These are phyloP conservation scores for Escallonia herrerae DNA, from an alignment of 129 eudicot species.

Conservation along the genomic window DNA sequence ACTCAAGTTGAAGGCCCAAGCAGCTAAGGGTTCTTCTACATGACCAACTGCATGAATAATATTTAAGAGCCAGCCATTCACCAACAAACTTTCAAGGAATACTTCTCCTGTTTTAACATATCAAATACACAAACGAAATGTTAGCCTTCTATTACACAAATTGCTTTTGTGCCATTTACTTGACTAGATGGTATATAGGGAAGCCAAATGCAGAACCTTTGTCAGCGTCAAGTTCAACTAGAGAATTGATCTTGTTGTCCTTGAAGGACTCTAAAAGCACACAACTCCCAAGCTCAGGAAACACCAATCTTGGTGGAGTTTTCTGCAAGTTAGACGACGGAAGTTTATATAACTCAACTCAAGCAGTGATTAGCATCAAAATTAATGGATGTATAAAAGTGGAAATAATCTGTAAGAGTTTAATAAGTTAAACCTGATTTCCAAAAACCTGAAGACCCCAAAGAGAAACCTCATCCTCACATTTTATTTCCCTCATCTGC, in stretches of 20 bases:
- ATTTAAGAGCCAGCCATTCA: slow-evolving; percentile 76
- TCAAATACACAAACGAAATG: slow-evolving; percentile 4
- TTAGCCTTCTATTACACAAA: not conserved
- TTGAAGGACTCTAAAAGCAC: slow-evolving; percentile 25
- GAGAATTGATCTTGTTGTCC: slow-evolving; percentile 33
- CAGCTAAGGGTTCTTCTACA: slow-evolving; percentile 63
- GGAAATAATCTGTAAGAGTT: not conserved
- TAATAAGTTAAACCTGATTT: slow-evolving; percentile 55
- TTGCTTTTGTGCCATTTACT: not conserved
- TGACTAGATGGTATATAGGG: too few relatives aligned
- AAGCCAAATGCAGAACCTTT: slow-evolving; percentile 23
- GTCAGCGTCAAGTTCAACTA: slow-evolving; percentile 27
- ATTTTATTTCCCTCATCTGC: slow-evolving; percentile 56
- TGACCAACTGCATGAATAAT: slow-evolving; percentile 34
- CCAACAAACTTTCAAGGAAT: slow-evolving; percentile 65
- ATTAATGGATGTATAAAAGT: not conserved
- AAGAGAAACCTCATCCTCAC: slow-evolving; percentile 49
- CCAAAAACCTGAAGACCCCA: slow-evolving; percentile 93
- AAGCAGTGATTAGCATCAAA: not conserved
- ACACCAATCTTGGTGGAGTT: slow-evolving; percentile 33
- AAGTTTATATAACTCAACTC: not conserved
- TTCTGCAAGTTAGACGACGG: slow-evolving; percentile 35
- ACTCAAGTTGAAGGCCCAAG: slow-evolving; percentile 69
- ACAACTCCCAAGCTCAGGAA: slow-evolving; percentile 38
- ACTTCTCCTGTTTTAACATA: slow-evolving; percentile 43